Base-by-base conservation (phyloP, 1,284 basidiomycete genomes). In the Anthracocystis walkeri region DNA sequence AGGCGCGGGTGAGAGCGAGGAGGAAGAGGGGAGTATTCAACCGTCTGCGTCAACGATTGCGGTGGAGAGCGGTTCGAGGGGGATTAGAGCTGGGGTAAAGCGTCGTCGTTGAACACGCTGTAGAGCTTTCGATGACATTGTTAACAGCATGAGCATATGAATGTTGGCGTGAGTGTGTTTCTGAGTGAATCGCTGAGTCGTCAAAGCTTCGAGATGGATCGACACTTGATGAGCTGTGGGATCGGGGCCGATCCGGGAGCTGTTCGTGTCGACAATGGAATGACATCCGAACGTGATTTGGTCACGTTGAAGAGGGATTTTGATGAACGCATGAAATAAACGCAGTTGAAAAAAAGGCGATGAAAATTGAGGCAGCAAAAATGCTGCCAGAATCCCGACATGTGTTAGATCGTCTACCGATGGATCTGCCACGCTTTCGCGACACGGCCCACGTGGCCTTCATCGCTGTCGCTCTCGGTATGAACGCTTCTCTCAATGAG, bases 1-100 rank as follows among this genome's bases (percentile, higher is more conserved):
- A 27, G 42, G 27, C 7, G 67, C 25, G 7, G 64, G 40, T 10
- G 68, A 71, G 2, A 69, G 66, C 44, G 72, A 75, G 57, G 72
- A 75, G 42, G 72, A 75, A 35, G 72, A 75, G 29, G 72, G 72
- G 1, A 70, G 66, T 29, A 75, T 75, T 53, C 67, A 49, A 25
- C 66, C 66, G 8, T 12, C 58, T n/a, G 20, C 16, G 4, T 21
- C 40, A 7, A n/a, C 53, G n/a, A 35, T 25, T 8, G n/a, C 33
- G n/a, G 29, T n/a, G 8, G 51, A 54, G 35, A 27, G 52, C 7
- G 31, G 38, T n/a, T 2, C 44, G 27, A 35, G 21, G 16, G 35
- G n/a, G n/a, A n/a, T 20, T 10, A 41, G 63, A 16, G 58, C 58
- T n/a, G 68, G 68, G 27, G 50, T 21, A 1, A 71, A 65, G 50